phyloP scores from a whole-genome alignment of 371 early-diverging fungal species.

The Mucor racemosus region DNA sequence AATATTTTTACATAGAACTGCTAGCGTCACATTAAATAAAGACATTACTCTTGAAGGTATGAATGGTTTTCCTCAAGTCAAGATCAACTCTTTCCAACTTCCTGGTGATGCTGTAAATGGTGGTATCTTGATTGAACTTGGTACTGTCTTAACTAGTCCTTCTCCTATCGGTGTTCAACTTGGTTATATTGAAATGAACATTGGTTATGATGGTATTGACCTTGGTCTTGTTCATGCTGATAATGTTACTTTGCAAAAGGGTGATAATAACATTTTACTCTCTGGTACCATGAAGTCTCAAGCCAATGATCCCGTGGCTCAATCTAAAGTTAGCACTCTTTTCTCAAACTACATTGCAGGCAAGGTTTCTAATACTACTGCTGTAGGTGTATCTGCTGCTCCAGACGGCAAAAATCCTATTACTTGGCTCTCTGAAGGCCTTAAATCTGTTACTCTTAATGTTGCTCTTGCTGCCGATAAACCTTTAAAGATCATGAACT shows the following conservation, averaged over 20 bases:
- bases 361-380: slow-evolving; percentile 51
- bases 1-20: slow-evolving; percentile 29
- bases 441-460: slow-evolving; percentile 56
- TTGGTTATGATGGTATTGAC: slow-evolving; percentile 54
- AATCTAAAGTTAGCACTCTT: slow-evolving; percentile 52
- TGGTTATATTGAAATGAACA: slow-evolving; percentile 59
- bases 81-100: slow-evolving; percentile 58
- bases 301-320: slow-evolving; percentile 43
- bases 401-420: slow-evolving; percentile 64
- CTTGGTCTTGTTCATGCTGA: slow-evolving; percentile 58
- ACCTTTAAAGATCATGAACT: slow-evolving; percentile 58
- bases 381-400: slow-evolving; percentile 60
- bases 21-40: slow-evolving; percentile 47
- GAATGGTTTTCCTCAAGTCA: slow-evolving; percentile 61
- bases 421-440: slow-evolving; percentile 62
- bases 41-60: slow-evolving; percentile 51
- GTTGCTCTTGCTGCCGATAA: slow-evolving; percentile 52
- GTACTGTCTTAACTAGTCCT: slow-evolving; percentile 59
- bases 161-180: slow-evolving; percentile 66
- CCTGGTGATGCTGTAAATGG: slow-evolving; percentile 64
- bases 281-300: slow-evolving; percentile 60
- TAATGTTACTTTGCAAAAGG: slow-evolving; percentile 50
- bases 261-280: slow-evolving; percentile 56
- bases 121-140: slow-evolving; percentile 61
- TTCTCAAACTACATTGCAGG: slow-evolving; percentile 65